Evolutionary conservation across 805 yeast genomes (phyloP).

Genomic region (Candida sithepensis): DNA sequence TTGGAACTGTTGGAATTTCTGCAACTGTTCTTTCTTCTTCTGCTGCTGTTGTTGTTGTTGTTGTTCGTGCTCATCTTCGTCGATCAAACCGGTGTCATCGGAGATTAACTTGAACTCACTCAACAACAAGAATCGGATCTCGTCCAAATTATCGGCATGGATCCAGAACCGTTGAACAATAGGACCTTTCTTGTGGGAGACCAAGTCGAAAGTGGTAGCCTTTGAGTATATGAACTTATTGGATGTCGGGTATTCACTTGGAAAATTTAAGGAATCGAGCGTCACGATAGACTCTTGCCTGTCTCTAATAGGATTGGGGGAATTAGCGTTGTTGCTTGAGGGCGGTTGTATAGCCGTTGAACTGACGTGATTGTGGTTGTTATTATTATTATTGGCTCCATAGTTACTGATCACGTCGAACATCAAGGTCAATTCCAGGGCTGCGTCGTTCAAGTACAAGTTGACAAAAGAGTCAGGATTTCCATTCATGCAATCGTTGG

Average conservation of each 20-base stretch:
- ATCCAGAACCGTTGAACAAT: constrained; percentile 45
- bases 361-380: background rate
- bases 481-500: constrained; percentile 24
- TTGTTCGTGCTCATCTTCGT: constrained; percentile 13
- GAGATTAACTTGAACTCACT: constrained; percentile 38
- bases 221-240: constrained; percentile 18
- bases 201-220: constrained; percentile 34
- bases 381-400: constrained; percentile 4
- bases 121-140: constrained; percentile 44
- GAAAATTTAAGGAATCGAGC: constrained; percentile 21
- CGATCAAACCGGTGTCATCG: constrained; percentile 28
- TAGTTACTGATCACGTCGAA: constrained; percentile 43
- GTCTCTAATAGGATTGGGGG: background rate
- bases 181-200: constrained; percentile 33
- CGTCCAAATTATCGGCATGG: constrained; percentile 58
- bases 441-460: constrained; percentile 55
- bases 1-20: constrained; percentile 3
- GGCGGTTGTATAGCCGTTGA: background rate
- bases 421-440: constrained; percentile 54
- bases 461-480: constrained; percentile 56
- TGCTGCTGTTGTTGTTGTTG: constrained; percentile 4
- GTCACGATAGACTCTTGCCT: constrained; percentile 16
- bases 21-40: constrained; percentile 1
- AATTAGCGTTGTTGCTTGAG: background rate
- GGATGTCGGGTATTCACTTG: constrained; percentile 1